A percentile compares a stretch with the other conserved stretches of the same genome.
phyloP scores from a whole-genome alignment of 1,284 basidiomycete species.

The Omphalotus olearius region DNA sequence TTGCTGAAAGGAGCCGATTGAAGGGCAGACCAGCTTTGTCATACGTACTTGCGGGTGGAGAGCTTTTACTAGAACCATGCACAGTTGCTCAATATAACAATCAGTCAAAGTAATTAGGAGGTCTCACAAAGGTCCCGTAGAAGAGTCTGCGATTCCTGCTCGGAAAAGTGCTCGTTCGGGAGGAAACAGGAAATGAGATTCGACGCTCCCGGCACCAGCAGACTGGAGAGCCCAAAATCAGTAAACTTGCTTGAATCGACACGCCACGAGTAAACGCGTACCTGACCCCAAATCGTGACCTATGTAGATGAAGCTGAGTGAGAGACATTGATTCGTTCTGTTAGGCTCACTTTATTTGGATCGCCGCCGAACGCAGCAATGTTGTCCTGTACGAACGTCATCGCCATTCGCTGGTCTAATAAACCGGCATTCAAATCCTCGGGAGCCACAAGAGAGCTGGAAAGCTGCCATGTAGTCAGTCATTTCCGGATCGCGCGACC shows the following conservation, averaged over 20 bases:
- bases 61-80: conserved; percentile 41
- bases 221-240: conserved; percentile 31
- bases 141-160: conserved; percentile 50
- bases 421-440: conserved; percentile 25
- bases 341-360: conserved; percentile 14
- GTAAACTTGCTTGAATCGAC: neutral
- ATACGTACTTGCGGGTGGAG: conserved; percentile 46
- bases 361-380: conserved; percentile 19
- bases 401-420: conserved; percentile 17
- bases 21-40: conserved; percentile 55
- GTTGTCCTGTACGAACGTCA: conserved; percentile 16
- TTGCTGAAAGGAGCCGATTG: conserved; percentile 38
- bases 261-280: conserved; percentile 18
- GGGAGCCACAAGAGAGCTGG: conserved; percentile 42
- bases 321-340: neutral
- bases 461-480: conserved; percentile 31
- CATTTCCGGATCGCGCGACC: conserved; percentile 9
- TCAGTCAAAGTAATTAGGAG: neutral
- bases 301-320: conserved; percentile 17
- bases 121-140: conserved; percentile 52
- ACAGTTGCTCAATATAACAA: neutral
- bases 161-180: conserved; percentile 39
- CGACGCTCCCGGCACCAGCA: conserved; percentile 53
- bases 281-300: conserved; percentile 63
- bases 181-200: conserved; percentile 46